Conservation (phyloP, 2,329 filamentous ascomycete genomes). For the Ustulina deusta region DNA sequence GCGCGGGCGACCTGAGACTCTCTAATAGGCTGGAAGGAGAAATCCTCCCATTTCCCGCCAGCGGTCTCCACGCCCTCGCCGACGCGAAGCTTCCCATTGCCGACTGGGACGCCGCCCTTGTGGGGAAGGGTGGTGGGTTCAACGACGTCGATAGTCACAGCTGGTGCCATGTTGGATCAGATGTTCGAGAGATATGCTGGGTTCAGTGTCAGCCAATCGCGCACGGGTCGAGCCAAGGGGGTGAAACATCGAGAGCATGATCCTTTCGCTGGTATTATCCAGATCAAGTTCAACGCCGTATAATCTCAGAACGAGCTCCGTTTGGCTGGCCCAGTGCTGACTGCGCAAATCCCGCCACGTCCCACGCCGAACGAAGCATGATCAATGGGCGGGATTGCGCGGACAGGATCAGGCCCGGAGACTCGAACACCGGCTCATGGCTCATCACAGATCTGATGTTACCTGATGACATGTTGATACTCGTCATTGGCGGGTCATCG, state of each 20-base stretch:
- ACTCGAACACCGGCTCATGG: constrained; percentile 55
- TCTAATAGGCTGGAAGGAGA: constrained; percentile 87
- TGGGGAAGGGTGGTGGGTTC: constrained; percentile 64
- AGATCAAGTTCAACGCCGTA: constrained; percentile 95
- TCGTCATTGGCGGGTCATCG: constrained; percentile 46
- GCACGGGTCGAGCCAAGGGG: constrained; percentile 50
- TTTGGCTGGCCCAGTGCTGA: constrained; percentile 31
- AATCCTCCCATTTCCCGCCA: constrained; percentile 82
- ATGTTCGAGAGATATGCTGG: constrained; percentile 47
- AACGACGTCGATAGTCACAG: constrained; percentile 73
- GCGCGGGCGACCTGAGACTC: constrained; percentile 93
- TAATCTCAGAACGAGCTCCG: constrained; percentile 76
- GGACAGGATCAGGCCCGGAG: constrained; percentile 42
- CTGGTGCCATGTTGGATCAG: constrained; percentile 77
- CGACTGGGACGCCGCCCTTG: constrained; percentile 58
- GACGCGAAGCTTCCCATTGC: constrained; percentile 53
- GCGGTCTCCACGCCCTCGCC: constrained; percentile 72
- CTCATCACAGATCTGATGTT: constrained; percentile 51
- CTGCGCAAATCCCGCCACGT: neutral
- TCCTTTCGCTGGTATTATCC: constrained; percentile 99
- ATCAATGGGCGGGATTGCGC: constrained; percentile 20
- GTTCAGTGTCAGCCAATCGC: constrained; percentile 52
- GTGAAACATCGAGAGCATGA: constrained; percentile 78
- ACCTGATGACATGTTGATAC: constrained; percentile 50
- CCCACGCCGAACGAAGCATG: constrained; percentile 9